These are phyloP conservation scores for Tricholoma saponaceum DNA, from an alignment of 768 basidiomycete species.

Conservation along the genomic window DNA sequence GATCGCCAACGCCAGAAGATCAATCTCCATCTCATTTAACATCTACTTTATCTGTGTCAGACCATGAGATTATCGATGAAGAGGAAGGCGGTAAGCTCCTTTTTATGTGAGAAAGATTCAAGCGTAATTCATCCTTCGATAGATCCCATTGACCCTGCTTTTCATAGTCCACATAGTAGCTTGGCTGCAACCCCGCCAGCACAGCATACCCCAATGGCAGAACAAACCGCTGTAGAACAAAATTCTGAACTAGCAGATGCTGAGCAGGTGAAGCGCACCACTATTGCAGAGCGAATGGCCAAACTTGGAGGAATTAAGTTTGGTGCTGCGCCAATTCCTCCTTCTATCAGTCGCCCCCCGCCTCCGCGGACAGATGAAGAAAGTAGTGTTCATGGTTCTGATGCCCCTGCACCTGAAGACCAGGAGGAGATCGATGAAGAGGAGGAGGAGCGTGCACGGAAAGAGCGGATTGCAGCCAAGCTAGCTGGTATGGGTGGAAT, in stretches of 20 bases:
- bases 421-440: slow-evolving; percentile 39
- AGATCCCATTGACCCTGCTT: slow-evolving; percentile 71
- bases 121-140: slow-evolving; percentile 5
- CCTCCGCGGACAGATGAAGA: slow-evolving; percentile 29
- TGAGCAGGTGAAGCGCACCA: slow-evolving; percentile 51
- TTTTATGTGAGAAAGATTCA: neutral
- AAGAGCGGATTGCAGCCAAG: slow-evolving; percentile 50
- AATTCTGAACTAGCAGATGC: slow-evolving; percentile 29
- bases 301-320: slow-evolving; percentile 84
- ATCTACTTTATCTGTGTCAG: slow-evolving; percentile 20
- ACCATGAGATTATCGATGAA: slow-evolving; percentile 51
- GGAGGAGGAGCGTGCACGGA: slow-evolving; percentile 59
- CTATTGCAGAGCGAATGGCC: slow-evolving; percentile 94
- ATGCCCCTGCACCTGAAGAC: slow-evolving; percentile 17
- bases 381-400: slow-evolving; percentile 11
- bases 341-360: slow-evolving; percentile 31
- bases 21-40: slow-evolving; percentile 19
- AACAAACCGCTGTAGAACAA: slow-evolving; percentile 6
- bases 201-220: slow-evolving; percentile 7
- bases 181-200: slow-evolving; percentile 10
- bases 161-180: slow-evolving; percentile 48
- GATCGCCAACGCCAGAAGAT: slow-evolving; percentile 13
- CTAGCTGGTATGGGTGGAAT: slow-evolving; percentile 54
- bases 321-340: slow-evolving; percentile 56
- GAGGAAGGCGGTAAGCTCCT: slow-evolving; percentile 53